phyloP scores from a whole-genome alignment of 768 basidiomycete genomes.

The Pleurotus salmoneostramineus region DNA sequence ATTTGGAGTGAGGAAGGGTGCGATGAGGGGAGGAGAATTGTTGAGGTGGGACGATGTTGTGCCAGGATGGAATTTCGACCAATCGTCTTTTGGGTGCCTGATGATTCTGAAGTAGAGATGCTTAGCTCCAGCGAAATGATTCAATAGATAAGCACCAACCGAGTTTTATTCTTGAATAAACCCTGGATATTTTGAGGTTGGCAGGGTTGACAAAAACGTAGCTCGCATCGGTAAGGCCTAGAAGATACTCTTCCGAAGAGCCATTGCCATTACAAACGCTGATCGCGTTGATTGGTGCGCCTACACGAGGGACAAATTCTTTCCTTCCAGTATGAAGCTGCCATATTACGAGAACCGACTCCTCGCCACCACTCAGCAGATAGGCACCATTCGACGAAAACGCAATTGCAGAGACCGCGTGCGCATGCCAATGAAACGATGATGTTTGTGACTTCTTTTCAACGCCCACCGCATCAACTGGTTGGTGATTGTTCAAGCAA shows the following conservation, averaged over 20 bases:
- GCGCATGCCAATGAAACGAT: conserved; percentile 94
- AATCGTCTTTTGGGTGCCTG: conserved; percentile 28
- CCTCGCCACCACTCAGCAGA: conserved; percentile 91
- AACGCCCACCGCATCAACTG: conserved; percentile 49
- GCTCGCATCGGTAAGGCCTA: conserved; percentile 79
- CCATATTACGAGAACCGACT: conserved; percentile 96
- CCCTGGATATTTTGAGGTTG: conserved; percentile 67
- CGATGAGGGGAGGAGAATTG: conserved; percentile 86
- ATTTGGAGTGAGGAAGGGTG: conserved; percentile 95
- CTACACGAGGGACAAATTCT: conserved; percentile 91
- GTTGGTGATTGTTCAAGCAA: conserved; percentile 65
- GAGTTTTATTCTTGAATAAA: conserved; percentile 74
- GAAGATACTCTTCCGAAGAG: conserved; percentile 81
- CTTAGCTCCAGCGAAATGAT: conserved; percentile 1
- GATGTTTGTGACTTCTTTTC: conserved; percentile 84
- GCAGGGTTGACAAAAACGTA: conserved; percentile 71
- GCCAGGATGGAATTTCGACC: conserved; percentile 58
- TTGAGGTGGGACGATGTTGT: conserved; percentile 60
- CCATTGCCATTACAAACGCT: conserved; percentile 46
- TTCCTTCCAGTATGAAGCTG: conserved; percentile 84
- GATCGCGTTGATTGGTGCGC: conserved; percentile 77
- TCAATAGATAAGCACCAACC: conserved; percentile 36
- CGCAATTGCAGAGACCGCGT: conserved; percentile 80
- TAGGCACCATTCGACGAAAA: conserved; percentile 93
- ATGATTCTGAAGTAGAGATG: not conserved